Evolutionary conservation across 2,329 filamentous ascomycete species (phyloP).

Genomic region (Samsoniella hepiali): DNA sequence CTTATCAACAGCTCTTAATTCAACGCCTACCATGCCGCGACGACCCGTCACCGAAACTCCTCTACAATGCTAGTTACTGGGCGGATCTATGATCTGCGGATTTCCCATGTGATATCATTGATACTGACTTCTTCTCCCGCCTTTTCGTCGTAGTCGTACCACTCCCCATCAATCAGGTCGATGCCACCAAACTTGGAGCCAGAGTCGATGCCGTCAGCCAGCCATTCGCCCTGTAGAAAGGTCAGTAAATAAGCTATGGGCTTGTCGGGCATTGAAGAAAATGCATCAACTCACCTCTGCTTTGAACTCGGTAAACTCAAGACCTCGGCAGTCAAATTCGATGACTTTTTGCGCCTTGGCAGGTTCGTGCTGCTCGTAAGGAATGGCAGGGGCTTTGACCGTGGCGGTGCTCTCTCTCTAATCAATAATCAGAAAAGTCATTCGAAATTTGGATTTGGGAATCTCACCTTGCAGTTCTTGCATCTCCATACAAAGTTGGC

Average conservation of each 20-base stretch:
- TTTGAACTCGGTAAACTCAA: constrained; percentile 89
- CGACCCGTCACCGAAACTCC: not conserved
- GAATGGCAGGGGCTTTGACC: constrained; percentile 69
- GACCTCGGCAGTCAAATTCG: constrained; percentile 87
- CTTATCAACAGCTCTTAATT: constrained; percentile 11
- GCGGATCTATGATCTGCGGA: constrained; percentile 60
- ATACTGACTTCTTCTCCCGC: constrained; percentile 87
- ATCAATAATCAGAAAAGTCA: not conserved
- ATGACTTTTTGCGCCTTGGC: constrained; percentile 76
- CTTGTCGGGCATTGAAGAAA: not conserved
- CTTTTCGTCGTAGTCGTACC: constrained; percentile 98
- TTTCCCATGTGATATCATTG: constrained; percentile 83
- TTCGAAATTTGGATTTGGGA: not conserved
- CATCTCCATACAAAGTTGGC: constrained; percentile 99
- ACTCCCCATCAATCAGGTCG: constrained; percentile 85
- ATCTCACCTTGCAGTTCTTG: constrained; percentile 86
- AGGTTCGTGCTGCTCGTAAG: constrained; percentile 70
- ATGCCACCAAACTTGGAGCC: constrained; percentile 77
- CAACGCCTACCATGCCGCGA: not conserved
- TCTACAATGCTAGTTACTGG: not conserved
- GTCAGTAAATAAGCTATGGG: constrained; percentile 8
- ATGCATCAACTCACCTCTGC: constrained; percentile 62
- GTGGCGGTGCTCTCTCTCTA: constrained; percentile 82
- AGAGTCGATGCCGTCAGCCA: constrained; percentile 77
- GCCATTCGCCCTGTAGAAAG: constrained; percentile 72